A percentile compares a stretch with the other conserved stretches of the same genome.
Conservation (phyloP, 1,284 basidiomycete species). For the Ustilago trichophora region DNA sequence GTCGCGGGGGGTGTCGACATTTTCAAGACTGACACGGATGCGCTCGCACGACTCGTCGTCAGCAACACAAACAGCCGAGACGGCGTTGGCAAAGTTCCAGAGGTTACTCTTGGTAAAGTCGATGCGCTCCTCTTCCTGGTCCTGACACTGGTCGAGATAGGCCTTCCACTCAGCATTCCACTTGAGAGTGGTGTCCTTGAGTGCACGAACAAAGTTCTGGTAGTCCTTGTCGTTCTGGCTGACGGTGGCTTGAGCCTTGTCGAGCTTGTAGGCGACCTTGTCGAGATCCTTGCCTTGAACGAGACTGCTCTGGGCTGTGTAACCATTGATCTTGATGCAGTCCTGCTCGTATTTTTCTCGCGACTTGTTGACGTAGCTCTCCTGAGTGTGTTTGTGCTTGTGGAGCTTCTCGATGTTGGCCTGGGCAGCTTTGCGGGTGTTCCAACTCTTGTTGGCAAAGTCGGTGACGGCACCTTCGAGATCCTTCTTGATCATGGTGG, state of each 20-base stretch:
- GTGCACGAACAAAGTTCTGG: constrained; percentile 80
- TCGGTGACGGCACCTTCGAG: constrained; percentile 72
- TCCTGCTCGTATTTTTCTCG: constrained; percentile 94
- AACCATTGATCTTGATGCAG: constrained; percentile 92
- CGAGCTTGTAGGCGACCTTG: constrained; percentile 85
- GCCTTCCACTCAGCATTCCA: constrained; percentile 94
- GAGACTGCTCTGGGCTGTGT: constrained; percentile 89
- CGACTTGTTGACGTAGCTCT: constrained; percentile 70
- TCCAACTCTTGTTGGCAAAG: constrained; percentile 54
- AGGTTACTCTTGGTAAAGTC: constrained; percentile 93
- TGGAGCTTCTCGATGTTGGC: constrained; percentile 61
- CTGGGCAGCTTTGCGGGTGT: constrained; percentile 52
- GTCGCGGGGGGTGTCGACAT: constrained; percentile 59
- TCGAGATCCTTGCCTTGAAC: constrained; percentile 94
- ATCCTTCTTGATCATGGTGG: constrained; percentile 79
- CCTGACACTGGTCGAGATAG: constrained; percentile 78
- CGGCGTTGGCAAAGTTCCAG: constrained; percentile 94
- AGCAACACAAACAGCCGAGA: constrained; percentile 92
- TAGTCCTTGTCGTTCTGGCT: constrained; percentile 81
- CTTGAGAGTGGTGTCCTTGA: constrained; percentile 81
- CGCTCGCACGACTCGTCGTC: constrained; percentile 78
- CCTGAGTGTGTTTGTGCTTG: constrained; percentile 65
- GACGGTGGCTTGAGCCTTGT: constrained; percentile 88
- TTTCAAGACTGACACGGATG: constrained; percentile 62
- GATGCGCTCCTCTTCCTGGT: constrained; percentile 91